These are phyloP conservation scores for Macrophomina phaseolina DNA, from an alignment of 2,329 filamentous ascomycete species.

Conservation along the genomic window DNA sequence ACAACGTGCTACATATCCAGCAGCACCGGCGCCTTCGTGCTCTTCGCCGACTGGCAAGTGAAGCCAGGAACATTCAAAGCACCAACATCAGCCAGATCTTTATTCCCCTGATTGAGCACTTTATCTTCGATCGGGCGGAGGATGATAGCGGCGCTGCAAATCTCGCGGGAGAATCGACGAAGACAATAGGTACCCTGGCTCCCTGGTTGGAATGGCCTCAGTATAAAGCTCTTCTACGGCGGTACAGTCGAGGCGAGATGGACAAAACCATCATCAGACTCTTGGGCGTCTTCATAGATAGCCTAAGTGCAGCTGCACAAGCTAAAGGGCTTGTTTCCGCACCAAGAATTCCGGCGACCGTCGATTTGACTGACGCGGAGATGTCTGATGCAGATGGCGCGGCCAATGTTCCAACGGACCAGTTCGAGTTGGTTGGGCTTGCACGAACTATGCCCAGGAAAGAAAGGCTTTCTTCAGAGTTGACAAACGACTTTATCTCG, in stretches of 20 bases:
- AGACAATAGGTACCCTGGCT: constrained; percentile 75
- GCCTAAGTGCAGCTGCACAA: constrained; percentile 63
- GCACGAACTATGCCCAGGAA: constrained; percentile 69
- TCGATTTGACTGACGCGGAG: constrained; percentile 31
- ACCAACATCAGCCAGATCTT: constrained; percentile 85
- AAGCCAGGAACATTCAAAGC: constrained; percentile 72
- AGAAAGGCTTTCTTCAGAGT: constrained; percentile 72
- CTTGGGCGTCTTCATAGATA: constrained; percentile 80
- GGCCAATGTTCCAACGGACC: constrained; percentile 29
- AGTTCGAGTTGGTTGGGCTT: constrained; percentile 49
- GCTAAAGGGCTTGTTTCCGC: constrained; percentile 40
- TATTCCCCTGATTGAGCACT: constrained; percentile 90
- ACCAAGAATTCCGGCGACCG: constrained; percentile 49
- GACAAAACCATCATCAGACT: constrained; percentile 87
- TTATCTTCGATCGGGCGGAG: constrained; percentile 82
- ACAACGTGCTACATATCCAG: constrained; percentile 88
- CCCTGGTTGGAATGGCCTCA: constrained; percentile 86
- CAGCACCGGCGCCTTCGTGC: constrained; percentile 85
- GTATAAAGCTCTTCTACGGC: constrained; percentile 81
- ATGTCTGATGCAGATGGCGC: constrained; percentile 26
- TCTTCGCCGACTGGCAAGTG: constrained; percentile 74
- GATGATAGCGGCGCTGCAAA: constrained; percentile 80
- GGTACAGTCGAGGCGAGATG: constrained; percentile 81
- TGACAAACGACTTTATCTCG: constrained; percentile 77
- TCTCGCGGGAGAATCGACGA: constrained; percentile 83